A percentile compares a stretch with the other conserved stretches of the same genome.
Evolutionary conservation across 2,329 filamentous ascomycete species (phyloP).

Genomic region (Aspergillus ochraceoroseus): DNA sequence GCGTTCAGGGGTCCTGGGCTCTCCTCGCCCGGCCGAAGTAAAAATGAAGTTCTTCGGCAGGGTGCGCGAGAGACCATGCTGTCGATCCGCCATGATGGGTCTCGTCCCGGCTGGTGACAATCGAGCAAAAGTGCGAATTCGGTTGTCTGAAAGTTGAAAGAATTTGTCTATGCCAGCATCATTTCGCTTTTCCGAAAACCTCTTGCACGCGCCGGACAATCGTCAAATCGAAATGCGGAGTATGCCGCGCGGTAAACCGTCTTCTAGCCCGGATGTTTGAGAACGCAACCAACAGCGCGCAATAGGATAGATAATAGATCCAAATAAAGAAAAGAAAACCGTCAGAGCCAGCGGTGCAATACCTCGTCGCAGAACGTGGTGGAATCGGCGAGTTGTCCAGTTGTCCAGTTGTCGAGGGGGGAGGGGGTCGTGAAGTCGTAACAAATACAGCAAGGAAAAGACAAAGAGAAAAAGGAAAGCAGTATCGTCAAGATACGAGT

Average conservation of each 20-base stretch:
- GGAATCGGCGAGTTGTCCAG: constrained; percentile 6
- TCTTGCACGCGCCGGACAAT: constrained; percentile 2
- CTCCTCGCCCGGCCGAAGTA: constrained; percentile 31
- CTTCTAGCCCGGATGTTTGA: constrained; percentile 6
- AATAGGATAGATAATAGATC: background rate
- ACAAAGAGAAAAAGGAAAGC: constrained; percentile 20
- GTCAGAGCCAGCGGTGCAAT: constrained; percentile 13
- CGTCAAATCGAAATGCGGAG: background rate
- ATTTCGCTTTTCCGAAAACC: constrained; percentile 13
- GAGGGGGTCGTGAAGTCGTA: constrained; percentile 23
- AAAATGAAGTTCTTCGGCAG: constrained; percentile 47
- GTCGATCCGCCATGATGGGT: constrained; percentile 37
- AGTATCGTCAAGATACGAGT: constrained; percentile 24
- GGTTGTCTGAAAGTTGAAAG: constrained; percentile 4
- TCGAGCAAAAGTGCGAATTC: constrained; percentile 3
- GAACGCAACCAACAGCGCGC: background rate
- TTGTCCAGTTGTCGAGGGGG: constrained; percentile 14
- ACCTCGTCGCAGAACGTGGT: constrained; percentile 10
- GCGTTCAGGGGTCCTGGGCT: constrained; percentile 44
- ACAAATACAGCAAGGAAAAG: constrained; percentile 18
- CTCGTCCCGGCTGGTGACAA: constrained; percentile 7
- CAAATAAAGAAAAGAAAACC: constrained; percentile 4
- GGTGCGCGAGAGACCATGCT: constrained; percentile 42
- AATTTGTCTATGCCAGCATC: constrained; percentile 15
- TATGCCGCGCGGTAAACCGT: constrained; percentile 1